Conservation (phyloP, 441 rosid genomes). For the Omphalea diandra region DNA sequence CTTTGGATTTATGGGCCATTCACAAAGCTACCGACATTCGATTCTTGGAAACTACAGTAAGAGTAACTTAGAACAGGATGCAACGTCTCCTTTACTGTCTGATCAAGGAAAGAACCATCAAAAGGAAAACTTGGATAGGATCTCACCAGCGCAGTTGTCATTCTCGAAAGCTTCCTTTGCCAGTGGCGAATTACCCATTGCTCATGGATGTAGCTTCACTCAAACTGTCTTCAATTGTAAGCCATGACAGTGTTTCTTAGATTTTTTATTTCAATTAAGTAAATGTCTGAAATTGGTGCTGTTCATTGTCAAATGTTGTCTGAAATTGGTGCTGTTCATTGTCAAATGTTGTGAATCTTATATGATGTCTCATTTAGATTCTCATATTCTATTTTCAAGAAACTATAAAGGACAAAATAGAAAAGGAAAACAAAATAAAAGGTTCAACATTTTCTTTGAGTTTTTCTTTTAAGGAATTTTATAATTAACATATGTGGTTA, state of each 20-base stretch:
- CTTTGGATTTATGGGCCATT: slow-evolving; percentile 43
- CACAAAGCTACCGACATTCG: neutral
- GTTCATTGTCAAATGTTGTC: neutral
- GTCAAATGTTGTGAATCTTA: neutral
- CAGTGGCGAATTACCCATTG: slow-evolving; percentile 56
- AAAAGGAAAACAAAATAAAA: neutral
- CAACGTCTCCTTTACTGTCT: slow-evolving; percentile 51
- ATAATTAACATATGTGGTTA: neutral
- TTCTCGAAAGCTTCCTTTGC: slow-evolving; percentile 59
- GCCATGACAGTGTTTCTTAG: neutral
- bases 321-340: neutral
- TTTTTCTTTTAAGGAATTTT: neutral
- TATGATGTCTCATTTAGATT: neutral
- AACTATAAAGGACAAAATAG: neutral
- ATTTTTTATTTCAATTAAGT: neutral
- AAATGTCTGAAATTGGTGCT: neutral
- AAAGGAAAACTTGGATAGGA: slow-evolving; percentile 38
- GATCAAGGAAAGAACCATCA: slow-evolving; percentile 29
- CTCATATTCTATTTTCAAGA: neutral
- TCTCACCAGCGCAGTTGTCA: slow-evolving; percentile 51
- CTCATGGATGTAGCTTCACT: slow-evolving; percentile 73
- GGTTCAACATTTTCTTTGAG: neutral
- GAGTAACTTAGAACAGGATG: slow-evolving; percentile 49
- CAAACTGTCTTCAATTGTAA: slow-evolving; percentile 89
- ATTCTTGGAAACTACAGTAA: slow-evolving; percentile 17